Evolutionary conservation across 495 filamentous ascomycete genomes (phyloP), one percentile per base, ranked within the genome.

Genomic region (Mycothermus thermophilus): DNA sequence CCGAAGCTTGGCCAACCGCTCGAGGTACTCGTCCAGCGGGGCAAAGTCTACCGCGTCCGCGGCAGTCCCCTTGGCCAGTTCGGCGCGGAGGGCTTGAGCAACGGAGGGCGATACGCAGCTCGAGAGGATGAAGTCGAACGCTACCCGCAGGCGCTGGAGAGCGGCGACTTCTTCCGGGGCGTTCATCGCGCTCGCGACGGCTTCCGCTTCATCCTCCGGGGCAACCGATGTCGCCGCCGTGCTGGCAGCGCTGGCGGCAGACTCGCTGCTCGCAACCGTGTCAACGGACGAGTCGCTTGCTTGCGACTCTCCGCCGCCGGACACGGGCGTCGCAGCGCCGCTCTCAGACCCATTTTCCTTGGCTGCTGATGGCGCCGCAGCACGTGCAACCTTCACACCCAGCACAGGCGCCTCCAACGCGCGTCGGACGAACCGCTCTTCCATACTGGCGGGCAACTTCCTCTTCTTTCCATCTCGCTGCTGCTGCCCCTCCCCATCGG

Each of bases 401-500:
- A 80, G 59, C 14, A 86, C 55, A 0, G 90, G 90, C 29, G 71
- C 69, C 35, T 83, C 79, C 17, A 96, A 57, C n/a, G 72, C 67
- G 42, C 79, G 77, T 13, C 59, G 64, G 9, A 99, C 71, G 47
- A 93, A 90, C 18, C 72, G 75, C 26, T 93, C 79, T 52, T 95
- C 92, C 67, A 96, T 67, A 44, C 80, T 93, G 26, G 59, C 55
- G 8, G 90, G 86, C 20, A 95, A 54, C n/a, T n/a, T n/a, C n/a
- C n/a, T n/a, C n/a, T n/a, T n/a, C n/a, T n/a, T n/a, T n/a, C n/a
- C n/a, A n/a, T n/a, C n/a, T n/a, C n/a, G n/a, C n/a, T n/a, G n/a
- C n/a, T n/a, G n/a, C n/a, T n/a, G n/a, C n/a, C n/a, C n/a, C n/a
- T n/a, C n/a, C 0, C 74, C 74, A 1, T 60, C 60, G 5, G 11